Conservation (phyloP, 2,329 filamentous ascomycete species). For the Aureobasidium melanogenum region DNA sequence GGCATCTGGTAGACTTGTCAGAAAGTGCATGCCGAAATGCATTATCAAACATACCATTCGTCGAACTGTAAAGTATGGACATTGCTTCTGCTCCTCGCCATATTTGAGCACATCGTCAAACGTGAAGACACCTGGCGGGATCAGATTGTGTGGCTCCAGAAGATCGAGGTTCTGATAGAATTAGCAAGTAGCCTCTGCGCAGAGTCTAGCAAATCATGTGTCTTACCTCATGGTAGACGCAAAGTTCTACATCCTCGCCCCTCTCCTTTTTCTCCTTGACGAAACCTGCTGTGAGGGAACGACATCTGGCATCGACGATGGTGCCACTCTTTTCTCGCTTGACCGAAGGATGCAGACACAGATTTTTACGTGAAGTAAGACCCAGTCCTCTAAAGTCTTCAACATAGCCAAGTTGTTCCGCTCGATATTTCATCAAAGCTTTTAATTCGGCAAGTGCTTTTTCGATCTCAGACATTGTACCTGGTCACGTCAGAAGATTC, state of each 20-base stretch:
- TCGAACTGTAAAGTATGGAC: constrained; percentile 90
- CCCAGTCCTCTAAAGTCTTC: constrained; percentile 93
- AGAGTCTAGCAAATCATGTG: constrained; percentile 24
- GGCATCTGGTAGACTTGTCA: constrained; percentile 53
- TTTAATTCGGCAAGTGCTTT: constrained; percentile 90
- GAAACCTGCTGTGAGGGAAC: constrained; percentile 91
- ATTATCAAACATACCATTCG: constrained; percentile 52
- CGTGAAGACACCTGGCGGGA: constrained; percentile 93
- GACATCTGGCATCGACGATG: constrained; percentile 89
- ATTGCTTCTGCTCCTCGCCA: constrained; percentile 92
- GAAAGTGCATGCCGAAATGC: not conserved
- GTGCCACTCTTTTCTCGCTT: constrained; percentile 92
- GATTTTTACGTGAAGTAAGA: constrained; percentile 90
- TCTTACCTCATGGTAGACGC: constrained; percentile 73
- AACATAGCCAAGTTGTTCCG: constrained; percentile 76
- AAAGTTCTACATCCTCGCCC: constrained; percentile 88
- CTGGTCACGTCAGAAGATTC: constrained; percentile 27
- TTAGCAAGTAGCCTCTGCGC: not conserved
- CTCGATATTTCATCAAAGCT: constrained; percentile 87
- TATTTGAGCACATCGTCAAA: constrained; percentile 82
- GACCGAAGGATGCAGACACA: constrained; percentile 92
- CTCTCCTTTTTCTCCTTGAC: constrained; percentile 95
- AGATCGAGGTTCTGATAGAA: constrained; percentile 66
- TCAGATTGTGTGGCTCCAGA: constrained; percentile 86
- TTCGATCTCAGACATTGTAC: constrained; percentile 98